Percentiles rank a stretch among this genome's conserved stretches.
These are phyloP conservation scores for Plasmopara muralis DNA, from an alignment of 352 stramenopile genomes.

Conservation along the genomic window DNA sequence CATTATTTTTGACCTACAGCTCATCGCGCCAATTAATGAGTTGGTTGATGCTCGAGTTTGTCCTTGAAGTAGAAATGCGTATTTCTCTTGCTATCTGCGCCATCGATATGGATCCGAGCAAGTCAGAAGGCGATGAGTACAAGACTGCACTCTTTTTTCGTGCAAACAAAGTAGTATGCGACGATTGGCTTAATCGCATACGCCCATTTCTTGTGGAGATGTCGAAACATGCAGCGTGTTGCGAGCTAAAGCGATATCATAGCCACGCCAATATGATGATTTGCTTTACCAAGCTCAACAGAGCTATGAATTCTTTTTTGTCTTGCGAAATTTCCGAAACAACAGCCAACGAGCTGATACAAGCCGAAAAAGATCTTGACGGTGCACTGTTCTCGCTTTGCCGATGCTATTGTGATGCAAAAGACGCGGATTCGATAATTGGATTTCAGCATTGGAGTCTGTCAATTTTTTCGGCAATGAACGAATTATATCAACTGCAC, in stretches of 20 bases:
- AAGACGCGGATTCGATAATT: slow-evolving; percentile 46
- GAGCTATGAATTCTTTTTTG: slow-evolving; percentile 19
- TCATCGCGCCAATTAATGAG: slow-evolving; percentile 19
- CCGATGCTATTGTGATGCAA: slow-evolving; percentile 34
- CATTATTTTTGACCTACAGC: background rate
- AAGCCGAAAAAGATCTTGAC: slow-evolving; percentile 39
- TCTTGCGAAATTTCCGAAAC: slow-evolving; percentile 12
- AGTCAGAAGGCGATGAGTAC: slow-evolving; percentile 36
- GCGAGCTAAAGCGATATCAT: slow-evolving; percentile 39
- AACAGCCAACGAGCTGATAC: slow-evolving; percentile 21
- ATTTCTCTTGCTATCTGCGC: slow-evolving; percentile 32
- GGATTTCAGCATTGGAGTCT: slow-evolving; percentile 41
- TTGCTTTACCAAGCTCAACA: slow-evolving; percentile 33
- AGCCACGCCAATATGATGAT: slow-evolving; percentile 31
- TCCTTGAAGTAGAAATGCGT: slow-evolving; percentile 38
- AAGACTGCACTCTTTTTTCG: slow-evolving; percentile 51
- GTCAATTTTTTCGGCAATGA: slow-evolving; percentile 24
- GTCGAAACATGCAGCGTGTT: slow-evolving; percentile 18
- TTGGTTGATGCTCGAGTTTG: slow-evolving; percentile 49
- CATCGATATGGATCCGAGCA: slow-evolving; percentile 14
- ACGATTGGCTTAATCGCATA: slow-evolving; percentile 65
- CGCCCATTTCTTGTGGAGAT: slow-evolving; percentile 46
- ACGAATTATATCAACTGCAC: slow-evolving; percentile 16
- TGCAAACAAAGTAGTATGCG: slow-evolving; percentile 60
- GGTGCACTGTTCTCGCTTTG: slow-evolving; percentile 39